A percentile compares a stretch with the other conserved stretches of the same genome.
These are phyloP conservation scores for Gnomoniopsis sp. DNA, from an alignment of 2,329 filamentous ascomycete genomes.

Conservation along the genomic window DNA sequence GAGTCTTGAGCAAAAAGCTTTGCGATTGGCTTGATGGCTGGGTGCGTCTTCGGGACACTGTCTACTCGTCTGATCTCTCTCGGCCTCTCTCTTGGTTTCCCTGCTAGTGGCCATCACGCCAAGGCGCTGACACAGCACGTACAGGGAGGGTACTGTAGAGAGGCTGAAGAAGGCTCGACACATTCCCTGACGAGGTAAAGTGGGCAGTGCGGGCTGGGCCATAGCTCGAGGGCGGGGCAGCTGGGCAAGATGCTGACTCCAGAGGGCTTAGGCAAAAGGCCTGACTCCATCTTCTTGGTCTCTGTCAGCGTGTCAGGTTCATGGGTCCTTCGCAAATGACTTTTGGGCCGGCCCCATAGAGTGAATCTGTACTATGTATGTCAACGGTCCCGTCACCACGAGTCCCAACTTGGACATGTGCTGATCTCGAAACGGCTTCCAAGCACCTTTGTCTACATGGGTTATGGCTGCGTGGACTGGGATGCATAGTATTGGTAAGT, in stretches of 20 bases:
- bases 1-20: not conserved
- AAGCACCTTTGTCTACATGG: too few species aligned
- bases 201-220: not conserved
- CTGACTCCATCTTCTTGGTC: not conserved
- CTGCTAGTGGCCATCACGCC: not conserved
- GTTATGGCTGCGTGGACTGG: too few species aligned
- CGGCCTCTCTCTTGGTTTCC: not conserved
- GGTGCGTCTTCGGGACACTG: not conserved
- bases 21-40: not conserved
- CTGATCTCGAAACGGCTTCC: too few species aligned
- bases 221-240: not conserved
- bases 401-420: not conserved
- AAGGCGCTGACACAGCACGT: not conserved
- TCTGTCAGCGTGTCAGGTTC: not conserved
- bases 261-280: not conserved
- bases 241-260: not conserved
- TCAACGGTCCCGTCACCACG: not conserved
- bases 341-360: not conserved
- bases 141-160: too few species aligned
- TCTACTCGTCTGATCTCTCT: not conserved
- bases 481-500: too few species aligned
- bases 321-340: not conserved
- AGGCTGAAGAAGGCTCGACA: not conserved
- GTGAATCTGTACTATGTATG: too few species aligned
- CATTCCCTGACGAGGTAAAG: not conserved